Percentiles rank a stretch among this genome's conserved stretches.
These are phyloP conservation scores for Fusarium siculi DNA, from an alignment of 2,329 filamentous ascomycete genomes.

Conservation along the genomic window DNA sequence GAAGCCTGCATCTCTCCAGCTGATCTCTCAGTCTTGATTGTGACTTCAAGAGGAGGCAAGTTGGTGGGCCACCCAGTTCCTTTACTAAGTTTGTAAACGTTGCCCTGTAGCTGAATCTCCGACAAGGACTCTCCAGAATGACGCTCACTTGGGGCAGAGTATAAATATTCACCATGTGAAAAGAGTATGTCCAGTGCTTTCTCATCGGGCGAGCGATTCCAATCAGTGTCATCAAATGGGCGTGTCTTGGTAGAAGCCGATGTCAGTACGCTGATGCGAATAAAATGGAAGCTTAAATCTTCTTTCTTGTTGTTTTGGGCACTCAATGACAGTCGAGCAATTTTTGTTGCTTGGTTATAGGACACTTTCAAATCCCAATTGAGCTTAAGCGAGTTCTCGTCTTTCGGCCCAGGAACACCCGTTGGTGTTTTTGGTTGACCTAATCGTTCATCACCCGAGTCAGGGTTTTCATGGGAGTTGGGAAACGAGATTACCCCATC, in stretches of 20 bases:
- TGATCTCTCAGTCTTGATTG: too few relatives aligned
- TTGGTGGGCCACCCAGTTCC: too few relatives aligned
- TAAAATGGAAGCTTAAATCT: background rate
- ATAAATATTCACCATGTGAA: background rate
- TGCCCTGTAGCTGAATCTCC: too few relatives aligned
- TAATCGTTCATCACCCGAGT: rapidly evolving
- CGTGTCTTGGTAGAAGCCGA: background rate
- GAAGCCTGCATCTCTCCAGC: too few relatives aligned
- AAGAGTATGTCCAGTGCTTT: background rate
- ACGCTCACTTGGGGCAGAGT: too few relatives aligned
- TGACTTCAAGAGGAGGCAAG: too few relatives aligned
- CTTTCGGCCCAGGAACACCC: rapidly evolving
- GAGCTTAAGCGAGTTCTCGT: background rate
- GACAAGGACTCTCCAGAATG: too few relatives aligned
- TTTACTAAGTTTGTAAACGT: too few relatives aligned
- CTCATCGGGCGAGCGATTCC: background rate
- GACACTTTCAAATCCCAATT: background rate
- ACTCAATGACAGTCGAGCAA: rapidly evolving
- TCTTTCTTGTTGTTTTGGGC: background rate
- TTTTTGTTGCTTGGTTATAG: background rate
- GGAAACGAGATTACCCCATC: background rate
- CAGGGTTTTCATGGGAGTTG: rapidly evolving
- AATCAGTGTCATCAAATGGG: background rate
- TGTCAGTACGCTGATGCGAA: background rate
- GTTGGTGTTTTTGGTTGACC: too few relatives aligned